These are phyloP conservation scores for Akanthomyces lecanii DNA, from an alignment of 2,329 filamentous ascomycete genomes.

Conservation along the genomic window DNA sequence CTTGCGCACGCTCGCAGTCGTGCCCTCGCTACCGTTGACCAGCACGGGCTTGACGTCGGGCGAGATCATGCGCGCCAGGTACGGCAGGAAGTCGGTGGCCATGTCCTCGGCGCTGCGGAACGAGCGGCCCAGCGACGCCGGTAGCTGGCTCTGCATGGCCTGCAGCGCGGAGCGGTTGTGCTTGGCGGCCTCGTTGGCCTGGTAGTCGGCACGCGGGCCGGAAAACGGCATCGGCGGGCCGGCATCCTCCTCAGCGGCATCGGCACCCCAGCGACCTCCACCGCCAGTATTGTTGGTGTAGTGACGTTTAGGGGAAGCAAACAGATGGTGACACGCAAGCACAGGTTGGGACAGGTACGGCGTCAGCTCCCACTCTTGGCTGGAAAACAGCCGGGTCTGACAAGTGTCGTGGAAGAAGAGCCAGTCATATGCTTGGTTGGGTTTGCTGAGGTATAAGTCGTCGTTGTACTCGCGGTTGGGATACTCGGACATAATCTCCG, in stretches of 20 bases:
- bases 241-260: slow-evolving; percentile 41
- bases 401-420: slow-evolving; percentile 87
- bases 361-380: slow-evolving; percentile 87
- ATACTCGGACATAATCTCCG: slow-evolving; percentile 82
- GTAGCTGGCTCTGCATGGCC: slow-evolving; percentile 66
- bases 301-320: slow-evolving; percentile 65
- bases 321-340: slow-evolving; percentile 86
- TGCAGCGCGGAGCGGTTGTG: slow-evolving; percentile 71
- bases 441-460: slow-evolving; percentile 85
- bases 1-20: slow-evolving; percentile 80
- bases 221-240: slow-evolving; percentile 67
- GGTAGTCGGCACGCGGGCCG: slow-evolving; percentile 76
- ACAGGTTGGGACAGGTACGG: slow-evolving; percentile 84
- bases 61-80: slow-evolving; percentile 75
- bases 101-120: slow-evolving; percentile 78
- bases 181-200: slow-evolving; percentile 75
- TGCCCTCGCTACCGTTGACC: slow-evolving; percentile 62
- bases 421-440: slow-evolving; percentile 87
- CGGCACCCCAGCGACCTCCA: slow-evolving; percentile 43
- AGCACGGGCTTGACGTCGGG: slow-evolving; percentile 90
- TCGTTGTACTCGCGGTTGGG: slow-evolving; percentile 88
- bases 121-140: slow-evolving; percentile 65
- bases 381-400: slow-evolving; percentile 71
- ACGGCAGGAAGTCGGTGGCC: slow-evolving; percentile 78
- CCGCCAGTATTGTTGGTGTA: slow-evolving; percentile 31